phyloP scores from a whole-genome alignment of 495 filamentous ascomycete species.

The Podospora didyma region DNA sequence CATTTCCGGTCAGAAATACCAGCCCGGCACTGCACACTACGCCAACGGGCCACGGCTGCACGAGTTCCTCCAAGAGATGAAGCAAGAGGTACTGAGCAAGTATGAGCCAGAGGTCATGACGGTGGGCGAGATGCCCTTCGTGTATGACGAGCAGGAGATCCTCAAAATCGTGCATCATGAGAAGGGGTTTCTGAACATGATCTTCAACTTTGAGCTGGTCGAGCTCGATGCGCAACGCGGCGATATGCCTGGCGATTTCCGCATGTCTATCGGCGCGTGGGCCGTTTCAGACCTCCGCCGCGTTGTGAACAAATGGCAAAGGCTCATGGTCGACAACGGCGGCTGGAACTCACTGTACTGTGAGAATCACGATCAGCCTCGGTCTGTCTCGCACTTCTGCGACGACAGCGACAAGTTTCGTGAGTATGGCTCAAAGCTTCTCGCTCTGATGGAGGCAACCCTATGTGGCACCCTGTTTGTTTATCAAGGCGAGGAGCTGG shows the following conservation, averaged over 20 bases:
- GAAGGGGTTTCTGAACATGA: constrained; percentile 42
- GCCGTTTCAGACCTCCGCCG: constrained; percentile 46
- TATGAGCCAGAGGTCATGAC: constrained; percentile 42
- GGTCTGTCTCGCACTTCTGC: constrained; percentile 54
- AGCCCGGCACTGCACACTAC: constrained; percentile 47
- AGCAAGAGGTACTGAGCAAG: constrained; percentile 47
- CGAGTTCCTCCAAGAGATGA: constrained; percentile 56
- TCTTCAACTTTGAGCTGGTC: constrained; percentile 57
- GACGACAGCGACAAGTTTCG: constrained; percentile 46
- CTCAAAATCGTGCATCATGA: not conserved
- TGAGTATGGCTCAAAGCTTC: constrained; percentile 53
- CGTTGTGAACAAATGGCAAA: constrained; percentile 55
- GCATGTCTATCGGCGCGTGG: constrained; percentile 24
- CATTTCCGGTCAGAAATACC: constrained; percentile 25
- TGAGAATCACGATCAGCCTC: constrained; percentile 65
- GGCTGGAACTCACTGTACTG: constrained; percentile 67
- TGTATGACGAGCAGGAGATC: not conserved
- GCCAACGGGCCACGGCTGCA: constrained; percentile 60
- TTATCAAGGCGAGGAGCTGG: constrained; percentile 71
- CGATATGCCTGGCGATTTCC: constrained; percentile 37
- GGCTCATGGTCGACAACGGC: constrained; percentile 49
- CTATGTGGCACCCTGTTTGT: constrained; percentile 46
- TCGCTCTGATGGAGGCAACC: constrained; percentile 53
- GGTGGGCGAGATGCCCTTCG: constrained; percentile 6
- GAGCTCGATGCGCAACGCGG: constrained; percentile 49